phyloP scores from a whole-genome alignment of 1,139 yeast species.

The Yamadazyma atmosphaerica region DNA sequence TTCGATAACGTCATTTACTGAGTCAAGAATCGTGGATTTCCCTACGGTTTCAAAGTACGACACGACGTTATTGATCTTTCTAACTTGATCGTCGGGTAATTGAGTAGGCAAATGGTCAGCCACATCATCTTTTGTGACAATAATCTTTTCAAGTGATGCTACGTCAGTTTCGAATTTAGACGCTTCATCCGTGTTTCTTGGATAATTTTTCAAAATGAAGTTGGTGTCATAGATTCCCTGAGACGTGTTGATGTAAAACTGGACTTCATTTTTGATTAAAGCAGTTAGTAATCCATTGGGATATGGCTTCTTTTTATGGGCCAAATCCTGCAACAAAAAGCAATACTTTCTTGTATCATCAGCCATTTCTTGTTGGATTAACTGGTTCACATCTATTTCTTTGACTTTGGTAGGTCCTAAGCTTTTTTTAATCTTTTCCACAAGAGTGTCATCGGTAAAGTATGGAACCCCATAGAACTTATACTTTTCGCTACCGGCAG shows the following conservation, averaged over 20 bases:
- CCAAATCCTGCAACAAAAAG: slow-evolving; percentile 42
- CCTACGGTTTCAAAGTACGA: slow-evolving; percentile 64
- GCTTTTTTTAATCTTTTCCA: slow-evolving; percentile 20
- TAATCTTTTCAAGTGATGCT: slow-evolving; percentile 42
- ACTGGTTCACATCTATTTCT: slow-evolving; percentile 46
- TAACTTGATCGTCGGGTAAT: slow-evolving; percentile 27
- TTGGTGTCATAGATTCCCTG: slow-evolving; percentile 46
- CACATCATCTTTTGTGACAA: slow-evolving; percentile 35
- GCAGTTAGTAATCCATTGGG: slow-evolving; percentile 64
- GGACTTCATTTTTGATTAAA: slow-evolving; percentile 49
- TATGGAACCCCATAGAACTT: slow-evolving; percentile 48
- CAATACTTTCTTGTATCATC: slow-evolving; percentile 45
- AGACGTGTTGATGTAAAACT: slow-evolving; percentile 38
- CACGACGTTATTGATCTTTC: slow-evolving; percentile 41
- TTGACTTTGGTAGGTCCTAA: slow-evolving; percentile 37
- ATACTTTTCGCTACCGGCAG: slow-evolving; percentile 28
- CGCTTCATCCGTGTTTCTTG: slow-evolving; percentile 60
- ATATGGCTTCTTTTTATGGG: slow-evolving; percentile 32
- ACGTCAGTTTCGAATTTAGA: slow-evolving; percentile 61
- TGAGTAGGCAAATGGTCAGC: slow-evolving; percentile 25
- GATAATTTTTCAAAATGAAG: slow-evolving; percentile 53
- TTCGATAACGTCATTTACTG: slow-evolving; percentile 16
- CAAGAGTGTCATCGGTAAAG: slow-evolving; percentile 22
- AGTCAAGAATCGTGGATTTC: slow-evolving; percentile 32
- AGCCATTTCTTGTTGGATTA: slow-evolving; percentile 44